Conservation (phyloP, 176 grass and related monocot genomes). For the Aegilops bicornis region DNA sequence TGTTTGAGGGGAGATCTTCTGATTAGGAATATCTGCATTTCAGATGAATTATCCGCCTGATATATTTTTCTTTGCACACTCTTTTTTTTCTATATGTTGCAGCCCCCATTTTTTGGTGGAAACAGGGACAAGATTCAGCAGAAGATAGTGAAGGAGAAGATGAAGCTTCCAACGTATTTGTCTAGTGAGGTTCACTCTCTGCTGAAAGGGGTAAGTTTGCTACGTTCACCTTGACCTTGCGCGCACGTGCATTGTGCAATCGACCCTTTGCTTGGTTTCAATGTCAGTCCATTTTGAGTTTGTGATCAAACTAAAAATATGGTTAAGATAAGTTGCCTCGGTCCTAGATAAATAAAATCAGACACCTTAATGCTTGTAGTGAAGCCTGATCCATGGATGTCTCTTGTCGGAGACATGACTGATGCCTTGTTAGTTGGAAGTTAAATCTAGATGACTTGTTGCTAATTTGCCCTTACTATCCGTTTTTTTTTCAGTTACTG, state of each 20-base stretch:
- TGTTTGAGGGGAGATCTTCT: conserved; percentile 14
- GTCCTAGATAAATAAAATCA: not conserved
- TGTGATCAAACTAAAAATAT: not conserved
- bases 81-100: conserved; percentile 23
- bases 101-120: conserved; percentile 86
- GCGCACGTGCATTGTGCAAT: not conserved
- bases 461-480: not conserved
- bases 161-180: conserved; percentile 77
- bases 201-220: conserved; percentile 82
- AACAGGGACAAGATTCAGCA: conserved; percentile 93
- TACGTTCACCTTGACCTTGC: conserved; percentile 20
- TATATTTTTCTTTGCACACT: conserved; percentile 19
- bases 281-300: not conserved
- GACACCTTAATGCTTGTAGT: not conserved
- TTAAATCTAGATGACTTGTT: not conserved
- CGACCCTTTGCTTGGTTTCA: not conserved
- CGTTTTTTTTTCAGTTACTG: conserved; percentile 53
- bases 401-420: not conserved
- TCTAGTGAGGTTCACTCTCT: conserved; percentile 90
- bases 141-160: conserved; percentile 93
- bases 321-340: not conserved
- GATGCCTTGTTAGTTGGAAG: not conserved
- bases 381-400: not conserved
- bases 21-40: not conserved
- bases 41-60: not conserved